Evolutionary conservation across 306 rosid species (phyloP), one percentile per base, ranked within the genome.

Genomic region (Vigna reflexopilosa): DNA sequence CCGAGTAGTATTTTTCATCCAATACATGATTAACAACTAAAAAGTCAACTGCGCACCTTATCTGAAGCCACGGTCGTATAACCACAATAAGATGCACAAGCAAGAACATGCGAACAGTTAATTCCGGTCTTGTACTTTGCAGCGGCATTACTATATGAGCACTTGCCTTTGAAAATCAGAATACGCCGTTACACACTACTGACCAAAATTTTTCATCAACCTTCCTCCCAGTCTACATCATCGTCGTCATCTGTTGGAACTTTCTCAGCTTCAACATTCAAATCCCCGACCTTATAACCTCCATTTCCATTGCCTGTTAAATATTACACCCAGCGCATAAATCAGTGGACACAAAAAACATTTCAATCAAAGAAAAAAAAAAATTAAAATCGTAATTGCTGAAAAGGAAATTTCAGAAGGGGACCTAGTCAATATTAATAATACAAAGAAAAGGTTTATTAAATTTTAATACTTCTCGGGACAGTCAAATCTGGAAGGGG

Each of bases 141-240:
- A 42, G 77, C 59, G 15, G 40, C 42, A 32, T 34, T 76, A 70
- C 12, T 38, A 17, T 14, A 64, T 15, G 67, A 64, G 69, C 30
- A 17, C 40, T 44, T 22, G 51, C 20, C 20, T 56, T 54, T 17
- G 82, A 78, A 40, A 44, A 72, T 67, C 52, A 57, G 75, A 72
- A 50, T 49, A 73, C 22, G 76, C 30, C 34, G 56, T 56, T 52
- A 48, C 68, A 16, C 56, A 58, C 67, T 13, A 58, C 63, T 69
- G 51, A 52, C 68, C 28, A 28, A 62, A 9, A 44, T 30, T 19
- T 26, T 45, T 68, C 84, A 81, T 83, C 65, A 93, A 65, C 97
- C 93, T 86, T 93, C 98, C 90, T 93, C 98, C 98, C 98, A 91
- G 81, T 93, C 97, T 22, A 93, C 80, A 32, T 30, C 67, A 1